Evolutionary conservation across 2,329 filamentous ascomycete species (phyloP).

Genomic region (Penicillium sp.): DNA sequence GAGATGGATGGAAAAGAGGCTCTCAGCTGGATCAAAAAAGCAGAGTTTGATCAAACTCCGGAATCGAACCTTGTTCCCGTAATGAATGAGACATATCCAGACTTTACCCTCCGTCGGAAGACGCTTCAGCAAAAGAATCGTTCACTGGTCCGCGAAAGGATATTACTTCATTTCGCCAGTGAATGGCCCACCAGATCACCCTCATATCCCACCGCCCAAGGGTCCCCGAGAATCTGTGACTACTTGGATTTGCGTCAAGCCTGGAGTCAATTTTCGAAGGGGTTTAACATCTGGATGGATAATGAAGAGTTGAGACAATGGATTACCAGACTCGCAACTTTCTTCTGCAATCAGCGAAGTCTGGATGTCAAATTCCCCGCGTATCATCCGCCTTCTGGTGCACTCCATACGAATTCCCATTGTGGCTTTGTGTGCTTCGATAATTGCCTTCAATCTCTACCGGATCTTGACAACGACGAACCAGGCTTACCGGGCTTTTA

Average conservation of each 20-base stretch:
- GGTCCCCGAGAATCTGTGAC: background rate
- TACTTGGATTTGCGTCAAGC: conserved; percentile 8
- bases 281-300: conserved; percentile 27
- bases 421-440: too few species aligned
- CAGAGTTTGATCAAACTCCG: background rate
- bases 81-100: too few species aligned
- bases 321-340: conserved; percentile 15
- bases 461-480: background rate
- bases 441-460: background rate
- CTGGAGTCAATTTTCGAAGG: conserved; percentile 9
- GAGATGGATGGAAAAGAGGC: background rate
- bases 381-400: background rate
- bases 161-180: conserved; percentile 6
- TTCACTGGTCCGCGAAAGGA: background rate
- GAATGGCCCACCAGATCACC: conserved; percentile 22
- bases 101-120: conserved; percentile 12
- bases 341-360: conserved; percentile 7
- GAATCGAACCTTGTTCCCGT: background rate
- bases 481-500: background rate
- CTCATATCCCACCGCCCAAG: conserved; percentile 12
- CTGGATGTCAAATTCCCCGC: conserved; percentile 5
- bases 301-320: conserved; percentile 28
- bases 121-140: conserved; percentile 3
- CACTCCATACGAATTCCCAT: background rate
- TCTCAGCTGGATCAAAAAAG: background rate